Conservation (phyloP, 352 stramenopile genomes). For the Thraustotheca clavata region DNA sequence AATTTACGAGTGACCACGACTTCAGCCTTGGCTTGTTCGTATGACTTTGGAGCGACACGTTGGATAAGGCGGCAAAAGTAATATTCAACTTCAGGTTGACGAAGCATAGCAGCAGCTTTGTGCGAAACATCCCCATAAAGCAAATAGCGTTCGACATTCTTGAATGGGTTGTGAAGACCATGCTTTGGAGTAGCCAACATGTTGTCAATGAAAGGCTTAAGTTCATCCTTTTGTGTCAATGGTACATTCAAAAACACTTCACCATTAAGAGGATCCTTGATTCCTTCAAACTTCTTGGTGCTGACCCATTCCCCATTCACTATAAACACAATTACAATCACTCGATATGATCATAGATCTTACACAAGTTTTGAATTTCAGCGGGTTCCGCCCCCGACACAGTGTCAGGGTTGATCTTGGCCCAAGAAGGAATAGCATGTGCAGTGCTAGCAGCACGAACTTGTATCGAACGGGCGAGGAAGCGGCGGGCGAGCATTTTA, state of each 20-base stretch:
- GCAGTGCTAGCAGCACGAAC: slow-evolving; percentile 1
- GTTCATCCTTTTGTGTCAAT: slow-evolving; percentile 83
- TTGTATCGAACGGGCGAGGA: neutral
- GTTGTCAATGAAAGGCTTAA: slow-evolving; percentile 89
- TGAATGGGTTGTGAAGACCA: slow-evolving; percentile 97
- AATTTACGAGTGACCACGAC: slow-evolving; percentile 93
- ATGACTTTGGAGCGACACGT: slow-evolving; percentile 95
- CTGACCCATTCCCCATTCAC: slow-evolving; percentile 88
- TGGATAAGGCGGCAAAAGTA: slow-evolving; percentile 96
- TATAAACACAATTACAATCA: slow-evolving; percentile 17
- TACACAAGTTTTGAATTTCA: slow-evolving; percentile 85
- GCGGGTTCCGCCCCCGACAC: slow-evolving; percentile 72
- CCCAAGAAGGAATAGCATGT: slow-evolving; percentile 71
- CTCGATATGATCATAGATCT: slow-evolving; percentile 12
- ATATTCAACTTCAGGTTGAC: slow-evolving; percentile 86
- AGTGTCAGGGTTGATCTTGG: slow-evolving; percentile 82
- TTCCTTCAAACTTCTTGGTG: slow-evolving; percentile 53
- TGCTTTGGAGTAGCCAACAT: slow-evolving; percentile 92
- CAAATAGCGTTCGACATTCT: slow-evolving; percentile 93
- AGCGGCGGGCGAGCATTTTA: slow-evolving; percentile 6
- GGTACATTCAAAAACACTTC: slow-evolving; percentile 92
- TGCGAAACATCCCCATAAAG: slow-evolving; percentile 74
- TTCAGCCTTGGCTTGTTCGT: slow-evolving; percentile 90
- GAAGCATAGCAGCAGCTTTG: slow-evolving; percentile 73
- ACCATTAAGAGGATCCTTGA: slow-evolving; percentile 93